Evolutionary conservation across 805 yeast species (phyloP).

Genomic region (Candida arabinofermentans): DNA sequence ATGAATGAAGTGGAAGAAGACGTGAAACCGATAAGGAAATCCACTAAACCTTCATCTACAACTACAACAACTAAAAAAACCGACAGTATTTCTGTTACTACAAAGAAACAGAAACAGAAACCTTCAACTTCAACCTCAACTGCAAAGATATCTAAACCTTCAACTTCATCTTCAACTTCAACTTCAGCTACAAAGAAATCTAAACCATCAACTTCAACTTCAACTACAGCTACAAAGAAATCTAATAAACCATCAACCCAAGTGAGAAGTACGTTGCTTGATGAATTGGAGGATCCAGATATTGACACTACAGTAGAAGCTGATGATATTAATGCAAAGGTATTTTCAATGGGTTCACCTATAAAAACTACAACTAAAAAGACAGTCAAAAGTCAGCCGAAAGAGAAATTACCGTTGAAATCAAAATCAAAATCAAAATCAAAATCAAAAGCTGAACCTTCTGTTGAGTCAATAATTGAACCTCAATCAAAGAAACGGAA

Average conservation of each 20-base stretch:
- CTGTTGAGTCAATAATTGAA: no score
- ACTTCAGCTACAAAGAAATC: background rate
- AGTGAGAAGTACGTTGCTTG: background rate
- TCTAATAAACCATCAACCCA: background rate
- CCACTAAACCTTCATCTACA: no score
- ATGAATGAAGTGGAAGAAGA: no score
- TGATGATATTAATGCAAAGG: slow-evolving; percentile 5
- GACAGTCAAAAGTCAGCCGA: background rate
- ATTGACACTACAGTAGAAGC: slow-evolving; percentile 2
- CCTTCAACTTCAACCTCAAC: no score
- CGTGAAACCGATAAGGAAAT: no score
- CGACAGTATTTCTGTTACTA: no score
- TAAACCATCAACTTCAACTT: background rate
- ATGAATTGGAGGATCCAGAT: slow-evolving; percentile 9
- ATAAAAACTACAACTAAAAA: background rate
- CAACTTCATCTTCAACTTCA: background rate
- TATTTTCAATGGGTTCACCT: slow-evolving; percentile 10
- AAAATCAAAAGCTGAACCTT: background rate
- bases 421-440: background rate
- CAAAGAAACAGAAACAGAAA: no score
- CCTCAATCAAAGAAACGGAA: no score
- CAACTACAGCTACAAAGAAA: background rate
- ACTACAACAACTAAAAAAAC: no score
- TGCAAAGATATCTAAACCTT: no score
- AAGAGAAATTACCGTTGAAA: background rate